These are phyloP conservation scores for Citeromyces matritensis DNA, from an alignment of 805 yeast species.

Conservation along the genomic window DNA sequence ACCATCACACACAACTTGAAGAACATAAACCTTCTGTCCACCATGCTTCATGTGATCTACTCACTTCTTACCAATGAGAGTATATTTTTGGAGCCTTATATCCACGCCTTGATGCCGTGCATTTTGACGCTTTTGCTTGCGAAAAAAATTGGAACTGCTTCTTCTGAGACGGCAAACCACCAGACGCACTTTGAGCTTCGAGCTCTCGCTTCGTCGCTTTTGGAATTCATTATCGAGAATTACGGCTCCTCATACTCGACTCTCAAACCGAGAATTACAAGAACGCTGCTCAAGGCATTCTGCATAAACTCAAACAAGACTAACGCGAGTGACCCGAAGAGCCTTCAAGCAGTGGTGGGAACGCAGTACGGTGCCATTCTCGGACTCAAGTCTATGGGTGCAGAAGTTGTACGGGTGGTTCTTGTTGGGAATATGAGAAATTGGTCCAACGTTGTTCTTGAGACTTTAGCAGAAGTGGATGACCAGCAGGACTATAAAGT, in stretches of 20 bases:
- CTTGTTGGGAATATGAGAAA: constrained; percentile 71
- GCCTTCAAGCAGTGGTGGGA: constrained; percentile 25
- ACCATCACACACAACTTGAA: constrained; percentile 81
- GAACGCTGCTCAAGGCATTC: constrained; percentile 85
- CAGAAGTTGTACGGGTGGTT: constrained; percentile 75
- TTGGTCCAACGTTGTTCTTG: constrained; percentile 56
- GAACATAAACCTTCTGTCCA: constrained; percentile 51
- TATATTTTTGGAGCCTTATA: constrained; percentile 85
- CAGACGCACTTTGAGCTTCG: constrained; percentile 45
- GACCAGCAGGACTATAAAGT: constrained; percentile 7
- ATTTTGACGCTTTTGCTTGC: constrained; percentile 81
- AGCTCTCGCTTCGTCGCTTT: constrained; percentile 74
- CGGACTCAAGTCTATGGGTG: constrained; percentile 74
- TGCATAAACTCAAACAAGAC: constrained; percentile 38
- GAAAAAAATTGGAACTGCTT: constrained; percentile 56
- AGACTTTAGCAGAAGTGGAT: constrained; percentile 8
- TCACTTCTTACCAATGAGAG: constrained; percentile 74
- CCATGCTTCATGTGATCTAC: constrained; percentile 81
- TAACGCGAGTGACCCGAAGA: constrained; percentile 32
- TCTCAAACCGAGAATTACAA: constrained; percentile 81
- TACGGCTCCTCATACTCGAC: constrained; percentile 83
- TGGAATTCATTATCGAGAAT: constrained; percentile 61
- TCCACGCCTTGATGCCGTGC: constrained; percentile 96
- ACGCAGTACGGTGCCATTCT: constrained; percentile 86
- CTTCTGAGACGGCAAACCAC: constrained; percentile 3